Percentiles rank a stretch among this genome's conserved stretches.
Conservation (phyloP, 2,329 filamentous ascomycete genomes). For the Chrysoporthe puriensis region DNA sequence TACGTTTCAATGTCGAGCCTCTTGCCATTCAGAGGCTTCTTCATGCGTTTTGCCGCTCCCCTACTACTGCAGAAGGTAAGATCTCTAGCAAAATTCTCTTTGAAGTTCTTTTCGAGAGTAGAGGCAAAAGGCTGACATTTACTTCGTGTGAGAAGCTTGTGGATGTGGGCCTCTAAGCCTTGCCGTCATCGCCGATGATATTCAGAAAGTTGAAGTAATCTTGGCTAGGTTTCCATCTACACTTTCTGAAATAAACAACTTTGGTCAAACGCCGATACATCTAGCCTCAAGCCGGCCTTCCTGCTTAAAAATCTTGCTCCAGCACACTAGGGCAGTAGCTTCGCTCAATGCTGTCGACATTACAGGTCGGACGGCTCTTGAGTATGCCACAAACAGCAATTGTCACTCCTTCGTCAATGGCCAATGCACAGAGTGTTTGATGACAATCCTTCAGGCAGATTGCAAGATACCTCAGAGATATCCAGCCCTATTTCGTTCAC, state of each 20-base stretch:
- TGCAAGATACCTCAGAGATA: background rate
- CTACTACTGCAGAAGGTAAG: background rate
- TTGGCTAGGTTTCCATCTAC: background rate
- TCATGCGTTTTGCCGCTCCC: background rate
- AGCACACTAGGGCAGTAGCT: background rate
- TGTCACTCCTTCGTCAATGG: accelerated
- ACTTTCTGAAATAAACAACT: background rate
- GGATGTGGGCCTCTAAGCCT: background rate
- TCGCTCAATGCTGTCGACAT: background rate
- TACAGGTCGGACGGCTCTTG: background rate
- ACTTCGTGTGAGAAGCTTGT: background rate
- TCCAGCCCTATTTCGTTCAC: background rate
- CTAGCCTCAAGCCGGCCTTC: background rate
- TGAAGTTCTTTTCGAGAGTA: background rate
- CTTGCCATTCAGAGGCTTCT: background rate
- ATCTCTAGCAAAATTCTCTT: background rate
- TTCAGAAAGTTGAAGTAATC: background rate
- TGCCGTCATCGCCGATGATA: background rate
- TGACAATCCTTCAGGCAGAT: background rate
- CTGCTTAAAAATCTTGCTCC: background rate
- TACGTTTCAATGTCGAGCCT: background rate
- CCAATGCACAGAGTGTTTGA: background rate
- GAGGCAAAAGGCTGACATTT: background rate
- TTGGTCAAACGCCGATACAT: background rate
- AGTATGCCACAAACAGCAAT: background rate